Evolutionary conservation across 352 stramenopile genomes (phyloP).

Genomic region (Blastocystis sp.): DNA sequence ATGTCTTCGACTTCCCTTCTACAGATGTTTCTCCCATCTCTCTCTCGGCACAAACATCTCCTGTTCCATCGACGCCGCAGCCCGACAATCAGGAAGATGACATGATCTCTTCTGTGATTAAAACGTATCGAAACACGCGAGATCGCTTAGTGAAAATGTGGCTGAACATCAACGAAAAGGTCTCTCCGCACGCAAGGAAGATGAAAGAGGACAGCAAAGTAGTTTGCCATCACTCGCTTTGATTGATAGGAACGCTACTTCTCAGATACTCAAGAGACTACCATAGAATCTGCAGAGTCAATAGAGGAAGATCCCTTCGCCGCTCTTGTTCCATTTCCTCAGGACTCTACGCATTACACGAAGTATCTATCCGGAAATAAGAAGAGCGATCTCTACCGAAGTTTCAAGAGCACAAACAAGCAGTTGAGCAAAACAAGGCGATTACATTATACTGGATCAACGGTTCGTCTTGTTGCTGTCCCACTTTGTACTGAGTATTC

Average conservation of each 20-base stretch:
- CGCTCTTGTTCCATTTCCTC: background rate
- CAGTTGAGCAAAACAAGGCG: background rate
- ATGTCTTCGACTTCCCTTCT: background rate
- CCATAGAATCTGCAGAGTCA: background rate
- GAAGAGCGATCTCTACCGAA: conserved; percentile 7
- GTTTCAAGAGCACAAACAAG: background rate
- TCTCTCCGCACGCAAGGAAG: background rate
- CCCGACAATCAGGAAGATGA: background rate
- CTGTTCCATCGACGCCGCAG: background rate
- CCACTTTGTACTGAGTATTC: background rate
- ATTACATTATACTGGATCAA: background rate
- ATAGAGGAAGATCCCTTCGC: background rate
- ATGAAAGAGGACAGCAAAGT: conserved; percentile 36
- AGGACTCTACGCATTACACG: conserved; percentile 31
- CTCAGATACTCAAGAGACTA: no score
- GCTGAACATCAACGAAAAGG: conserved; percentile 53
- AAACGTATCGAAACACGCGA: background rate
- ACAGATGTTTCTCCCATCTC: background rate
- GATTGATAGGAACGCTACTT: conserved; percentile 5
- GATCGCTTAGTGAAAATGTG: conserved; percentile 23
- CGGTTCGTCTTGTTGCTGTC: background rate
- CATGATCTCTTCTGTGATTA: background rate
- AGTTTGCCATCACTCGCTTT: background rate
- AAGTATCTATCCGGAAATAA: conserved; percentile 5
- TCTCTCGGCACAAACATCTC: background rate